Evolutionary conservation across 2,329 filamentous ascomycete genomes (phyloP), one percentile per base, ranked within the genome.

Genomic region (Neopestalotiopsis sp.): DNA sequence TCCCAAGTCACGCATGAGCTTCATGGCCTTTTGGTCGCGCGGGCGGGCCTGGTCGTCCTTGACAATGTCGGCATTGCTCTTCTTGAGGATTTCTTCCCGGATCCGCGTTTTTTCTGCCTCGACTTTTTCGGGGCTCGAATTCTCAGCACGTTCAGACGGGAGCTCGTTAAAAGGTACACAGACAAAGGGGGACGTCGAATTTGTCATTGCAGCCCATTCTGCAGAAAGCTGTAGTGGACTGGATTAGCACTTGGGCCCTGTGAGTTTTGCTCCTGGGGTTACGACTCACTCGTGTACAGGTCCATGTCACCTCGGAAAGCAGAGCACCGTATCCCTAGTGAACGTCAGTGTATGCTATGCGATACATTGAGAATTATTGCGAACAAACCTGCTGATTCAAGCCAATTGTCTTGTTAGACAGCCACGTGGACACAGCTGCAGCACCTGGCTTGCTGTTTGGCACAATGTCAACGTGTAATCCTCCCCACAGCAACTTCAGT

Each of bases 141-240:
- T 64, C 58, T 71, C 0, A 12, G 71, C 68, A 4, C 74, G 62
- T 59, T 84, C 81, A 0, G 79, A 78, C 0, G 80, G 75, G 0
- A 84, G 76, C 75, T 79, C 79, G 64, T 84, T 84, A 71, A 84
- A 81, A 0, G 83, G 83, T 0, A 83, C 74, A 32, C 81, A 81
- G 24, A 79, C 76, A 68, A 84, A 84, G 17, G 74, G 69, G 66
- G 74, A 74, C 14, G 68, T 74, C 4, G 78, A 71, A 20, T 79
- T 75, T 0, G 79, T 78, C 72, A 84, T 75, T 1, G 81, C 76
- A 1, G 82, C 82, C 73, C 81, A 84, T 49, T 83, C 76, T 1
- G 82, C 81, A 0, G 81, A 82, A 1, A 82, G 69, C 79, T 82
- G 61, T 4, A 12, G 34, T 3, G 6, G 7, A 7, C 1, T 59